Conservation (phyloP, 225 moss, liverwort and hornwort species). For the Sphagnum contortum region DNA sequence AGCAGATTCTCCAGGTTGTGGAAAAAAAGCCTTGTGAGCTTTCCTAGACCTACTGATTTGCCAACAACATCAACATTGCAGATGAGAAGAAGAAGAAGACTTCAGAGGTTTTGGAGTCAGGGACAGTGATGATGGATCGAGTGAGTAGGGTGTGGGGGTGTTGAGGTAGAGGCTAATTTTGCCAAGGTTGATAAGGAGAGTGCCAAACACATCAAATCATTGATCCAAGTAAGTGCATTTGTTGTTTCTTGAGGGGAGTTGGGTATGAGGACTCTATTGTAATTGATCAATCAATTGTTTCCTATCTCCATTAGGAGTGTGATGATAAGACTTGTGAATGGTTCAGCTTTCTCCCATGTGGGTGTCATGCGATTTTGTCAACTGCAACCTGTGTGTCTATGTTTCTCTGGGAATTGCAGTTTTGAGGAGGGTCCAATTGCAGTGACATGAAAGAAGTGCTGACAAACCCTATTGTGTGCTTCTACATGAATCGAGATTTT, state of each 20-base stretch:
- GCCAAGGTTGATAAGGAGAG: slow-evolving; percentile 16
- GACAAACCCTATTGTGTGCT: slow-evolving; percentile 81
- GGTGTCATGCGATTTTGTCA: not conserved
- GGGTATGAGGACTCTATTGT: too few species aligned
- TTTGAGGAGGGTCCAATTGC: slow-evolving; percentile 94
- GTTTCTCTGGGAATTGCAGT: slow-evolving; percentile 24
- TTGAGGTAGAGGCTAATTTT: too few species aligned
- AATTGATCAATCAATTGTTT: too few species aligned
- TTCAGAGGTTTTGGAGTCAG: too few species aligned
- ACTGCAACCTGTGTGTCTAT: not conserved
- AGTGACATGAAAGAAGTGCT: slow-evolving; percentile 79
- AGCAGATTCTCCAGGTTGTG: too few species aligned
- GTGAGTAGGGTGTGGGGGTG: too few species aligned
- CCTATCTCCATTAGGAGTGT: too few species aligned
- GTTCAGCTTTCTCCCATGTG: not conserved
- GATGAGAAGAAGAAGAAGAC: too few species aligned
- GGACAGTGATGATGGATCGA: too few species aligned
- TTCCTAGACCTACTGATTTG: too few species aligned
- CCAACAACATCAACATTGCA: too few species aligned
- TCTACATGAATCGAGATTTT: slow-evolving; percentile 88
- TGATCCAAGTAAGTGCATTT: slow-evolving; percentile 45
- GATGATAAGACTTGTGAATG: not conserved
- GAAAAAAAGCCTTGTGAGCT: too few species aligned
- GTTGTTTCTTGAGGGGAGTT: not conserved
- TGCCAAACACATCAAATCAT: slow-evolving; percentile 61